Evolutionary conservation across 495 filamentous ascomycete species (phyloP), one percentile per base, ranked within the genome.

Genomic region (Penicillium argentinense): DNA sequence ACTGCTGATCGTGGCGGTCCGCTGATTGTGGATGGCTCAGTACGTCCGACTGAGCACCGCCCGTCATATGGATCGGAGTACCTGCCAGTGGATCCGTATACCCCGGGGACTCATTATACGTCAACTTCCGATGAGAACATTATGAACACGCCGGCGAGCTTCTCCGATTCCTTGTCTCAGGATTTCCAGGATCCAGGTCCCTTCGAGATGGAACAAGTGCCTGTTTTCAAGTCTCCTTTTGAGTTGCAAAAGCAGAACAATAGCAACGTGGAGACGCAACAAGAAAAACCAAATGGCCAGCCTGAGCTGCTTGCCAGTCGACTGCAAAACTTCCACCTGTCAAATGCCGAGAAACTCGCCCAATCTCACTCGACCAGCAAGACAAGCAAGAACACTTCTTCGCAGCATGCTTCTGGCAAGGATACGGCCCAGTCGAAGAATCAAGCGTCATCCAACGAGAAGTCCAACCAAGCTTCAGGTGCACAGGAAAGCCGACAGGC

Each of bases 1-100:
- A 49, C 62, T 24, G 47, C 47, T 19, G 63, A 69, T 44, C 63
- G 70, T 33, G 30, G 30, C 19, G 63, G 67, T 29, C 73, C 72
- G 25, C 47, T 75, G 52, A 74, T 75, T 39, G 66, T 75, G 6
- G 68, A 74, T 62, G 68, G 70, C 11, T 71, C 73, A 9, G 68
- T 74, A 22, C 66, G 65, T 23, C 64, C 62, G 6, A 67, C 58
- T 51, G 67, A 73, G 27, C 53, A 45, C 21, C 67, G 66, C 12
- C 37, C 50, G 16, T 36, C 59, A 24, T 53, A 61, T 48, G 41
- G 53, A 4, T 41, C 54, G 22, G 69, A 70, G 9, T 27, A 50
- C 13, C n/a, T n/a, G n/a, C n/a, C n/a, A n/a, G 55, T 62, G 28
- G 69, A 70, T 32, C 59, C 58, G 7, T 74, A 68, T 45, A 54